Percentiles rank a stretch among this genome's conserved stretches.
Conservation (phyloP, 2,329 filamentous ascomycete species). For the Fusarium circinatum region DNA sequence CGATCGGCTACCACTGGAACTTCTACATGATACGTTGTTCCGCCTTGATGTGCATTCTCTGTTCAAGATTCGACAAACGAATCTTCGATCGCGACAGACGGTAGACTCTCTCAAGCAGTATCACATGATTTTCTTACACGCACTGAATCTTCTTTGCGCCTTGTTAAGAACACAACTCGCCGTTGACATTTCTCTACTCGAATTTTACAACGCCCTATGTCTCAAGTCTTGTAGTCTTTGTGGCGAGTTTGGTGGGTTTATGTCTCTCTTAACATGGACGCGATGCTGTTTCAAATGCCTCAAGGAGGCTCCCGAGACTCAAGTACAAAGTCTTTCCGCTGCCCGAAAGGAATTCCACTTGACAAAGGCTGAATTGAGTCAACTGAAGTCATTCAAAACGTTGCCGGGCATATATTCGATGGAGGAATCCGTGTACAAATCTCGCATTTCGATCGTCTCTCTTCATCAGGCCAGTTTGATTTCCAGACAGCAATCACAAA, state of each 20-base stretch:
- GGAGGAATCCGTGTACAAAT: not conserved
- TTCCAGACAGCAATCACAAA: not conserved
- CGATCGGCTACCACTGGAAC: not conserved
- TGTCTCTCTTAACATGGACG: constrained; percentile 42
- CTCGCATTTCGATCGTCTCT: not conserved
- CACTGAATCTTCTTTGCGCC: constrained; percentile 48
- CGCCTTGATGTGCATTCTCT: constrained; percentile 47
- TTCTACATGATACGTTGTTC: constrained; percentile 37
- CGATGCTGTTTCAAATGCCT: constrained; percentile 47
- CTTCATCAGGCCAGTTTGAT: not conserved
- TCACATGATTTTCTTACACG: constrained; percentile 38
- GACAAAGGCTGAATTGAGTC: not conserved
- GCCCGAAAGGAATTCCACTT: not conserved
- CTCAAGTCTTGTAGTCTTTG: constrained; percentile 45
- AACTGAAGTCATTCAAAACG: not conserved
- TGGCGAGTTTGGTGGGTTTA: constrained; percentile 39
- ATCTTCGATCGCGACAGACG: constrained; percentile 39
- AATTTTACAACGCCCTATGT: constrained; percentile 44
- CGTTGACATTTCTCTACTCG: constrained; percentile 35
- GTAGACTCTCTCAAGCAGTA: constrained; percentile 46
- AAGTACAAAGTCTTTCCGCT: not conserved
- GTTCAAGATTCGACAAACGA: constrained; percentile 47
- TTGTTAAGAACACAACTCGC: constrained; percentile 47
- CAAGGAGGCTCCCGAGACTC: not conserved
- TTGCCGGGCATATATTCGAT: not conserved